phyloP scores from a whole-genome alignment of 108 stramenopile genomes.

The Pseudonitzschia multiseries region DNA sequence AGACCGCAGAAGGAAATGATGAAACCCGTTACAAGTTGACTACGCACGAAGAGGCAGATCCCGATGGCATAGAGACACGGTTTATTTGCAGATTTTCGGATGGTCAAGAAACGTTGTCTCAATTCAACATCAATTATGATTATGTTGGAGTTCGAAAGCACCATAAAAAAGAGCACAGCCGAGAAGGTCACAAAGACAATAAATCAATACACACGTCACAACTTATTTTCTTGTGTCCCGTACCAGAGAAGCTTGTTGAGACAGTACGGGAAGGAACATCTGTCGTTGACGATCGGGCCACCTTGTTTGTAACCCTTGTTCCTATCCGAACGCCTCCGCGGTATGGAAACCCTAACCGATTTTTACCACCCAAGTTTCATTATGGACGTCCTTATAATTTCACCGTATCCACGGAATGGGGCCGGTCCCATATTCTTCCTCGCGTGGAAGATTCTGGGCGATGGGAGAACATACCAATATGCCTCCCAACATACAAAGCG shows the following conservation, averaged over 20 bases:
- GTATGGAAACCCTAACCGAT: slow-evolving; percentile 61
- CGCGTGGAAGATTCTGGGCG: slow-evolving; percentile 77
- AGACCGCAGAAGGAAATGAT: not conserved
- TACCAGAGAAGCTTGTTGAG: slow-evolving; percentile 59
- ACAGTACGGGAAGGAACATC: slow-evolving; percentile 47
- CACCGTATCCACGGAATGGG: slow-evolving; percentile 57
- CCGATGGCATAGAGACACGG: slow-evolving; percentile 74
- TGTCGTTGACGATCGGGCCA: slow-evolving; percentile 53
- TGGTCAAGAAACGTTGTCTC: slow-evolving; percentile 59
- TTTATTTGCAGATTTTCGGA: slow-evolving; percentile 88
- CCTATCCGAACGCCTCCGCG: slow-evolving; percentile 87
- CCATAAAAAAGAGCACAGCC: slow-evolving; percentile 42
- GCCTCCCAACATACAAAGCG: slow-evolving; percentile 39
- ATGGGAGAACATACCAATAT: slow-evolving; percentile 88
- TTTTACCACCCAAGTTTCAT: slow-evolving; percentile 58
- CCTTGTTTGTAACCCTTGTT: slow-evolving; percentile 72
- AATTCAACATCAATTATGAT: slow-evolving; percentile 69
- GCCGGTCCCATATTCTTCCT: slow-evolving; percentile 68
- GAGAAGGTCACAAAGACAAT: slow-evolving; percentile 24
- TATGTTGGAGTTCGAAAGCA: slow-evolving; percentile 61
- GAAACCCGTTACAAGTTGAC: slow-evolving; percentile 61
- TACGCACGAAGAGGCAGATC: slow-evolving; percentile 77
- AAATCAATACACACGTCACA: slow-evolving; percentile 63
- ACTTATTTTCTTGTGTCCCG: slow-evolving; percentile 79
- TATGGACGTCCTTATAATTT: slow-evolving; percentile 34